These are phyloP conservation scores for Rhinocladiella similis DNA, from an alignment of 2,329 filamentous ascomycete species.

Conservation along the genomic window DNA sequence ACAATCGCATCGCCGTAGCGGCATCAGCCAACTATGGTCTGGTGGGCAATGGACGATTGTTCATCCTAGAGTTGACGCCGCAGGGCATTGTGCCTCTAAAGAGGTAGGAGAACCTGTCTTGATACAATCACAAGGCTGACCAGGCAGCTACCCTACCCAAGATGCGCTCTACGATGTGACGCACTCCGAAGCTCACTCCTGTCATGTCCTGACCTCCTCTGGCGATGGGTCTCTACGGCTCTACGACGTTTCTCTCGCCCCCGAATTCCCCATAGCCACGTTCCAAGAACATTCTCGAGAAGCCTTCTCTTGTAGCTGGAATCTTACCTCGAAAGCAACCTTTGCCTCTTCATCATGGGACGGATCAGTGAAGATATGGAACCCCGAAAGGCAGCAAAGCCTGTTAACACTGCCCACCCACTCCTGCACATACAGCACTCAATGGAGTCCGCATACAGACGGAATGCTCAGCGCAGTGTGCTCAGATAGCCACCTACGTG, in stretches of 20 bases:
- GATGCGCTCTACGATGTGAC: slow-evolving; percentile 93
- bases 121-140: slow-evolving; percentile 1
- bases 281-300: slow-evolving; percentile 94
- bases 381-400: slow-evolving; percentile 70
- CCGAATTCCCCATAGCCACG: slow-evolving; percentile 80
- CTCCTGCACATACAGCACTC: slow-evolving; percentile 89
- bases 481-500: slow-evolving; percentile 81
- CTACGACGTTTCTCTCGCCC: slow-evolving; percentile 76
- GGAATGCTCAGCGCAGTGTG: slow-evolving; percentile 83
- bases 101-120: slow-evolving; percentile 54
- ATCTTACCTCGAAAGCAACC: slow-evolving; percentile 82
- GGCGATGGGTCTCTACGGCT: slow-evolving; percentile 95
- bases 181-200: slow-evolving; percentile 96
- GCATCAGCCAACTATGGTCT: slow-evolving; percentile 94
- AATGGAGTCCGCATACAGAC: slow-evolving; percentile 85
- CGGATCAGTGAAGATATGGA: slow-evolving; percentile 94
- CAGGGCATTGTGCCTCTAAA: slow-evolving; percentile 83
- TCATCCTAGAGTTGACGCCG: slow-evolving; percentile 77
- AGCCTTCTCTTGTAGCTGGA: slow-evolving; percentile 91
- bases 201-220: slow-evolving; percentile 83
- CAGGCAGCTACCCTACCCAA: slow-evolving; percentile 83
- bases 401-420: slow-evolving; percentile 86
- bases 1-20: slow-evolving; percentile 87
- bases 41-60: slow-evolving; percentile 91
- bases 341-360: slow-evolving; percentile 96